Base-by-base conservation (phyloP, 805 yeast species). In the Candida methanosorbosa region DNA sequence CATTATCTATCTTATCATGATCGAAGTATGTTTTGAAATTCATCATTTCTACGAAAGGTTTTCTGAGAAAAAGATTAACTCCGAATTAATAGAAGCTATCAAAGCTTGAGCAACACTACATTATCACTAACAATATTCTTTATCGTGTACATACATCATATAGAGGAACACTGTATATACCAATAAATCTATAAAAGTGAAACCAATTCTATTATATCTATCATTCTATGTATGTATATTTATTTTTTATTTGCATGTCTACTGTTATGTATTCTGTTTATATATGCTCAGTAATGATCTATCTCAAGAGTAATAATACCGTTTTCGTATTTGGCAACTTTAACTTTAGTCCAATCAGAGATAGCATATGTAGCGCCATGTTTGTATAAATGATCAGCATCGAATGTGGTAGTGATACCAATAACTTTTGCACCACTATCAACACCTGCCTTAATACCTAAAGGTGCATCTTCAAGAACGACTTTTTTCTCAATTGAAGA, bases 401-500 rank as follows among this genome's bases (percentile, higher is more conserved):
- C 76, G 59, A 81, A 82, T 36, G 92, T 77, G 41, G 90, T 79
- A 45, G 88, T 81, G 58, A 84, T 79, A 53, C 94, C 95, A 47
- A 84, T 75, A 40, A 82, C 80, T 53, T 72, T 68, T 56, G 92
- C 86, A 39, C 88, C 94, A 18, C 92, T 88, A 37, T 71, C 82
- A 54, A 76, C 75, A 52, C 94, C 94, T 27, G 94, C 90, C 48
- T 72, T 61, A 43, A 83, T 75, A 54, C 95, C 94, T 33, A 92
- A 88, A 39, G 87, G 90, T 30, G 94, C 94, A 55, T 84, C 95
- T 63, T 84, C 95, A 52, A 84, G 84, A 33, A 81, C 87, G 29
- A 83, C 78, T 36, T 62, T 67, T 48, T 63, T 63, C 9, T 41
- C 48, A 6, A 9, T 20, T 18, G 11, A 11, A 19, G 22, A 20